Base-by-base conservation (phyloP, 805 yeast genomes). In the Candida schatavii region DNA sequence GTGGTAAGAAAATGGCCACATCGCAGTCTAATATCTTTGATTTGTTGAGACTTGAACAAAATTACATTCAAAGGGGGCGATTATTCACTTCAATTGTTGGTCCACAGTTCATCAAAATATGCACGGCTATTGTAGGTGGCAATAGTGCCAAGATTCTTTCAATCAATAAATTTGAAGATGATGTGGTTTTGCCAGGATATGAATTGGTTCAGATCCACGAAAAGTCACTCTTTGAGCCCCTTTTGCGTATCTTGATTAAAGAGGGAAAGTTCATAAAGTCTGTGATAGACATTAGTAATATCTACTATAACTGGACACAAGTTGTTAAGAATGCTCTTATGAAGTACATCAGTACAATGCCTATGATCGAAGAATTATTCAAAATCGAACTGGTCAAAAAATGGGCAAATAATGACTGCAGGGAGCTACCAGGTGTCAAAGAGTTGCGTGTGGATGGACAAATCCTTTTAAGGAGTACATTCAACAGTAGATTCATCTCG, bases 1-100 rank as follows among this genome's bases (percentile, higher is more conserved):
- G 78, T 5, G 80, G 74, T 40, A 72, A 73, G 9, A 58, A 61
- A 9, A 77, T 79, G 41, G 68, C 80, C n/a, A 79, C 78, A 51
- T 71, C 80, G 28, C 96, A 88, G 56, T 82, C 87, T 42, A 80
- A 82, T 43, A 74, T 86, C 3, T 88, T 84, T 61, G 96, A 88
- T 55, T 64, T 87, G 37, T 77, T 88, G 22, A 70, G 80, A 42
- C 75, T 80, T 36, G 95, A 87, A 49, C 87, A 83, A 51, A 74
- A 79, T 14, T 84, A 83, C 40, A 74, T 86, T 19, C 80, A 77
- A 37, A 74, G 87, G 53, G 83, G 89, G 2, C 72, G 74, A 46
- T 78, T 83, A 3, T 83, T 86, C 40, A 67, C 84, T 3, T 77
- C 76, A 27, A 42, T 56, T 4, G 74, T 67, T 3, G 74, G 68